These are phyloP conservation scores for Quambalaria eucalypti DNA, from an alignment of 1,284 basidiomycete genomes.

Conservation along the genomic window DNA sequence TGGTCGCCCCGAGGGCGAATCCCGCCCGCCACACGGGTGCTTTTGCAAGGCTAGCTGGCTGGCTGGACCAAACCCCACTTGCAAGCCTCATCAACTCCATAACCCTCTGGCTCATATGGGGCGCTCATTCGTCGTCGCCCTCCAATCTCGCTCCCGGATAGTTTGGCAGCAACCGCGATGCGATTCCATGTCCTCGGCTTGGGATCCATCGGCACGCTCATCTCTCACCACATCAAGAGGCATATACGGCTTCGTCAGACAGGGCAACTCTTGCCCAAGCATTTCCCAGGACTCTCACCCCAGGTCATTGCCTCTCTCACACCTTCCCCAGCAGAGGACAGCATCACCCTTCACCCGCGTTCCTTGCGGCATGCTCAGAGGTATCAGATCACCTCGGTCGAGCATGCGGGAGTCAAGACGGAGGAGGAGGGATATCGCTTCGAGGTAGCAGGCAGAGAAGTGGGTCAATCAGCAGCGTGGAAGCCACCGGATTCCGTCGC, in stretches of 20 bases:
- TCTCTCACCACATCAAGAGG: conserved; percentile 38
- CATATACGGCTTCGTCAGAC: conserved; percentile 18
- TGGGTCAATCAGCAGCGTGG: too few relatives aligned
- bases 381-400: conserved; percentile 4
- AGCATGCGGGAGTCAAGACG: conserved; percentile 25
- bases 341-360: conserved; percentile 29
- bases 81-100: too few relatives aligned
- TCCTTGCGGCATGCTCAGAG: not conserved
- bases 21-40: too few relatives aligned
- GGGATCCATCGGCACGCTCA: conserved; percentile 39
- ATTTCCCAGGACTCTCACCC: not conserved
- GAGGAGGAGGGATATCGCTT: conserved; percentile 23
- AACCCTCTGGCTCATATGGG: too few relatives aligned
- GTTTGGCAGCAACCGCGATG: too few relatives aligned
- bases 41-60: too few relatives aligned
- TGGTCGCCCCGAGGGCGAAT: too few relatives aligned
- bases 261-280: conserved; percentile 17
- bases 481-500: too few relatives aligned
- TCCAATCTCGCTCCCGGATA: too few relatives aligned
- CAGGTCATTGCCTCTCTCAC: not conserved
- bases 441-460: conserved; percentile 16
- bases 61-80: too few relatives aligned
- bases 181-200: conserved; percentile 43
- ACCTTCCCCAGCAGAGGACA: not conserved
- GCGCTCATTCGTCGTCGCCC: too few relatives aligned